Conservation (phyloP, 805 yeast species). For the Ascoidea rubescens region DNA sequence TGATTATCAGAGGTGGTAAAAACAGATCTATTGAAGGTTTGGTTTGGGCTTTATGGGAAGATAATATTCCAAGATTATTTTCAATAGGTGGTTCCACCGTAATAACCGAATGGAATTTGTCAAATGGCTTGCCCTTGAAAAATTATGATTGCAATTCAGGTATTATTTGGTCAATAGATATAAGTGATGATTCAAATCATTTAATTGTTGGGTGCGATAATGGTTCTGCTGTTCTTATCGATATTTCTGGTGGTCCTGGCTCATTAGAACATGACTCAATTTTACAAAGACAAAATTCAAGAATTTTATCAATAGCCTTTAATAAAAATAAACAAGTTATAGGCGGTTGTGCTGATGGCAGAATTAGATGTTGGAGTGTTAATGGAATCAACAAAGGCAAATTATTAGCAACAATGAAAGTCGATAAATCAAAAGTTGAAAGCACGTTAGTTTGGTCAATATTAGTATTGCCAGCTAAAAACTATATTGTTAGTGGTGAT, state of each 20-base stretch:
- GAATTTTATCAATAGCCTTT: constrained; percentile 76
- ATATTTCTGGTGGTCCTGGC: constrained; percentile 81
- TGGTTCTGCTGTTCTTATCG: constrained; percentile 75
- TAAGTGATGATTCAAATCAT: constrained; percentile 42
- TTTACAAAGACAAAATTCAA: constrained; percentile 70
- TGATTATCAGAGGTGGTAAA: constrained; percentile 57
- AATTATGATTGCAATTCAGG: constrained; percentile 90
- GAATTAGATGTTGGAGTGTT: constrained; percentile 69
- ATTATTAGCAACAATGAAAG: constrained; percentile 74
- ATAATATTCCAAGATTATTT: constrained; percentile 55
- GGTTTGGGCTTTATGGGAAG: constrained; percentile 51
- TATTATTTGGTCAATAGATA: constrained; percentile 78
- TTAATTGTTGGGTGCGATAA: constrained; percentile 92
- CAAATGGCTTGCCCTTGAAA: constrained; percentile 53
- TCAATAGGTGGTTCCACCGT: constrained; percentile 90
- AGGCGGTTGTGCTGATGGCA: constrained; percentile 95
- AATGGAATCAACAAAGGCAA: constrained; percentile 38
- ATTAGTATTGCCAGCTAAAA: constrained; percentile 39
- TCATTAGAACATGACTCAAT: constrained; percentile 61
- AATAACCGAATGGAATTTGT: constrained; percentile 84
- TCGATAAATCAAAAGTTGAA: constrained; percentile 76
- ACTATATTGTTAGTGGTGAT: constrained; percentile 88
- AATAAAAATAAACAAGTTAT: constrained; percentile 46
- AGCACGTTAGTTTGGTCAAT: constrained; percentile 90
- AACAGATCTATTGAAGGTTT: constrained; percentile 84